Percentiles rank a stretch among this genome's conserved stretches.
phyloP scores from a whole-genome alignment of 352 stramenopile genomes.

The Pythium aquatile region DNA sequence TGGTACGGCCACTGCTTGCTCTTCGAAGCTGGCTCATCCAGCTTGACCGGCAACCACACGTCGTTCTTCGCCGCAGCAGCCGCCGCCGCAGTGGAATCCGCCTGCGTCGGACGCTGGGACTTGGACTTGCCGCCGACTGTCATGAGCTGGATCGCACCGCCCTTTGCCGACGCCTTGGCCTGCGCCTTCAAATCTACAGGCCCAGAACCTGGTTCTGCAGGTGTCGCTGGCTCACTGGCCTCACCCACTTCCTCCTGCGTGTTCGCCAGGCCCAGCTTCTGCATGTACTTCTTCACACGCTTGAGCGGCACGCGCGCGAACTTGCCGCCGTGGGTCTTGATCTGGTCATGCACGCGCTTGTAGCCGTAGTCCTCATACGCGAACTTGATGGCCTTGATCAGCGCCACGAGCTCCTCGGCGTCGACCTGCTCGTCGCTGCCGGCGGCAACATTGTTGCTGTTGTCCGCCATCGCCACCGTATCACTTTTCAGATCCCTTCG shows the following conservation, averaged over 20 bases:
- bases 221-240: constrained; percentile 4
- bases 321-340: constrained; percentile 76
- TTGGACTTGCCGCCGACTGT: constrained; percentile 79
- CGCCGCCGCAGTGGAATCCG: constrained; percentile 8
- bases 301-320: constrained; percentile 73
- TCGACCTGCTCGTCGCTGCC: constrained; percentile 39
- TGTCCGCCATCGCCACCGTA: constrained; percentile 9
- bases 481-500: too few species aligned
- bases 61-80: constrained; percentile 26
- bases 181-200: constrained; percentile 15
- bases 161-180: constrained; percentile 23
- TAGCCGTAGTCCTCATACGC: constrained; percentile 74
- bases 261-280: constrained; percentile 70
- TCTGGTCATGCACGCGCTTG: constrained; percentile 82
- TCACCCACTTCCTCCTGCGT: constrained; percentile 18
- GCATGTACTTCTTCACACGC: constrained; percentile 84
- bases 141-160: constrained; percentile 71
- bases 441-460: constrained; percentile 2
- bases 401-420: constrained; percentile 75
- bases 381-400: constrained; percentile 89
- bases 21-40: constrained; percentile 81
- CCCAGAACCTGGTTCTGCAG: background rate
- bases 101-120: constrained; percentile 35
- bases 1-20: constrained; percentile 78
- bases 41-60: constrained; percentile 77